Conservation (phyloP, 2,329 filamentous ascomycete genomes). For the Aspergillus fructus region DNA sequence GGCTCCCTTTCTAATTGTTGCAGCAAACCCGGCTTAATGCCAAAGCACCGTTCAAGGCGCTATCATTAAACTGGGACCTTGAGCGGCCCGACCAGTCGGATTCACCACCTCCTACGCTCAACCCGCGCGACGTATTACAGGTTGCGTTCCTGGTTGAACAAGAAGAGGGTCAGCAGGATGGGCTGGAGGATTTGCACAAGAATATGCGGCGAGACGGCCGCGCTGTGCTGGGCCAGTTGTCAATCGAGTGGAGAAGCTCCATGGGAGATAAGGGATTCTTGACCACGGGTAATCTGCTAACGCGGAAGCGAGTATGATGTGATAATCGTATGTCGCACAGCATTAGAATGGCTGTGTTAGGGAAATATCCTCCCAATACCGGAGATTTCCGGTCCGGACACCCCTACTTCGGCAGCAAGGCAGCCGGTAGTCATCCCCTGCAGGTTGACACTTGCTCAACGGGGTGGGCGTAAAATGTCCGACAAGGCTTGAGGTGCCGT, state of each 20-base stretch:
- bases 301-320: slow-evolving; percentile 39
- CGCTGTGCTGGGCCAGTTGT: slow-evolving; percentile 74
- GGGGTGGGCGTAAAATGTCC: not conserved
- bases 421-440: not conserved
- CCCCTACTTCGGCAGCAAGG: not conserved
- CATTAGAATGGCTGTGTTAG: slow-evolving; percentile 4
- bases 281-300: slow-evolving; percentile 75
- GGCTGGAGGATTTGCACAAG: slow-evolving; percentile 51
- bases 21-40: slow-evolving; percentile 50
- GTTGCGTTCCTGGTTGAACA: slow-evolving; percentile 64
- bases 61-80: slow-evolving; percentile 57
- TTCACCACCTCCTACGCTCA: slow-evolving; percentile 49
- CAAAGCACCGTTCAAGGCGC: slow-evolving; percentile 54
- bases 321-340: not conserved
- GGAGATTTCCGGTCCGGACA: not conserved
- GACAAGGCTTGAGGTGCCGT: not conserved
- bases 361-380: not conserved
- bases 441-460: not conserved
- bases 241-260: slow-evolving; percentile 82
- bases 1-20: slow-evolving; percentile 2
- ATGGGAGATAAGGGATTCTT: slow-evolving; percentile 89
- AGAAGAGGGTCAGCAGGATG: slow-evolving; percentile 46
- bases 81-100: slow-evolving; percentile 31
- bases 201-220: slow-evolving; percentile 51
- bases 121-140: slow-evolving; percentile 64